These are phyloP conservation scores for Auriscalpium orientale DNA, from an alignment of 768 basidiomycete species.

Conservation along the genomic window DNA sequence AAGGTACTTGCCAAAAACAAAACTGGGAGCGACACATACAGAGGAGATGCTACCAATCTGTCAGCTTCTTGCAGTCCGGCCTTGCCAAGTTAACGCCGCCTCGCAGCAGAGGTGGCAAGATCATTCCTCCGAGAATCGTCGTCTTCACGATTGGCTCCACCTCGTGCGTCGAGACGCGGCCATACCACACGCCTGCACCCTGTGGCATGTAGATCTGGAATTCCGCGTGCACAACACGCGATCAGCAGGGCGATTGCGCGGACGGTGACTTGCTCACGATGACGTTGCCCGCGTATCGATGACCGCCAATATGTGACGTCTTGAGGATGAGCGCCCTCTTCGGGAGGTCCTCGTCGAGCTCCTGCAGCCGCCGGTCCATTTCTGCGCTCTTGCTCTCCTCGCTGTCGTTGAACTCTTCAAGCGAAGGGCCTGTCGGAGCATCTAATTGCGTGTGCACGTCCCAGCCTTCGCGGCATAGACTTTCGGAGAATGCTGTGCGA, in stretches of 20 bases:
- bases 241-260: not conserved
- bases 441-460: constrained; percentile 69
- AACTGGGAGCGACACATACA: not conserved
- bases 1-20: not conserved
- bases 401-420: constrained; percentile 52
- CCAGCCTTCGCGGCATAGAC: constrained; percentile 65
- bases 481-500: constrained; percentile 49
- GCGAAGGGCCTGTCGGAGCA: constrained; percentile 42
- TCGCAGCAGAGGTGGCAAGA: constrained; percentile 79
- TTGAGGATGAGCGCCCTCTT: constrained; percentile 77
- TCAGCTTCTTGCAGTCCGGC: constrained; percentile 58
- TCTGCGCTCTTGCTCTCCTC: constrained; percentile 48
- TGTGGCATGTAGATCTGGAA: constrained; percentile 79
- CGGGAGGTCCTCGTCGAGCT: constrained; percentile 43
- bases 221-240: too few species aligned
- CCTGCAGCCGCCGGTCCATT: constrained; percentile 38
- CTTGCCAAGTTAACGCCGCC: constrained; percentile 75
- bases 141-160: constrained; percentile 79
- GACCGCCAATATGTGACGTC: constrained; percentile 89
- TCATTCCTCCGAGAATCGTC: constrained; percentile 78
- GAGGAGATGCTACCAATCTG: constrained; percentile 53
- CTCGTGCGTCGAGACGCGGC: constrained; percentile 86
- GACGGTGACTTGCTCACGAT: constrained; percentile 45
- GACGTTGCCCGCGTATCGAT: constrained; percentile 87
- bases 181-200: constrained; percentile 88